Conservation (phyloP, 2,329 filamentous ascomycete genomes). For the Alternaria brassicae region DNA sequence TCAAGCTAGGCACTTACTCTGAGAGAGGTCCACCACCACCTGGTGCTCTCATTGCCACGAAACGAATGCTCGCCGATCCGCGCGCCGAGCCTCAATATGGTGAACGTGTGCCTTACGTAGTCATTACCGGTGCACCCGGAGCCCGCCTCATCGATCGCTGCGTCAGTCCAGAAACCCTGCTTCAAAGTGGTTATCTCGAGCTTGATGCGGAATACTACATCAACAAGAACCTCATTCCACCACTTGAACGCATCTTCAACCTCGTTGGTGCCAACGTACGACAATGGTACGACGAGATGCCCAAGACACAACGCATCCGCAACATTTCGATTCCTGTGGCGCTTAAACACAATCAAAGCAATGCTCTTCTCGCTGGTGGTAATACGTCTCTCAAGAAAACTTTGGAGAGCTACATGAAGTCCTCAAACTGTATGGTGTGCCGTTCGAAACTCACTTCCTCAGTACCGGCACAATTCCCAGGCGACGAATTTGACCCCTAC, state of each 20-base stretch:
- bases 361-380: conserved; percentile 29
- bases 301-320: conserved; percentile 80
- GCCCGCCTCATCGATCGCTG: conserved; percentile 87
- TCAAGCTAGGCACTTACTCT: conserved; percentile 87
- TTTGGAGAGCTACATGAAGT: conserved; percentile 92
- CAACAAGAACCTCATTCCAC: conserved; percentile 91
- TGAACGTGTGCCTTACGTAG: conserved; percentile 93
- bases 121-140: conserved; percentile 85
- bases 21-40: conserved; percentile 81
- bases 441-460: conserved; percentile 61
- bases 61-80: conserved; percentile 84
- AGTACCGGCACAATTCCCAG: conserved; percentile 14
- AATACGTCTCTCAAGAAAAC: conserved; percentile 66
- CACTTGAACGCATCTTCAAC: conserved; percentile 94
- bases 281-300: conserved; percentile 96
- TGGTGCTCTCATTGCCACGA: conserved; percentile 86
- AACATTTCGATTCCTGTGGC: conserved; percentile 56
- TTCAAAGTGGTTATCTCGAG: conserved; percentile 77
- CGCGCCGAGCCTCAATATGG: conserved; percentile 92
- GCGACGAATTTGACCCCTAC: conserved; percentile 25
- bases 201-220: conserved; percentile 98
- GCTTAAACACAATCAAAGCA: conserved; percentile 16
- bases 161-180: conserved; percentile 82
- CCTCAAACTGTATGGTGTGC: conserved; percentile 81
- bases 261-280: conserved; percentile 91